These are phyloP conservation scores for Pseudozyma sp. DNA, from an alignment of 1,284 basidiomycete genomes.

Conservation along the genomic window DNA sequence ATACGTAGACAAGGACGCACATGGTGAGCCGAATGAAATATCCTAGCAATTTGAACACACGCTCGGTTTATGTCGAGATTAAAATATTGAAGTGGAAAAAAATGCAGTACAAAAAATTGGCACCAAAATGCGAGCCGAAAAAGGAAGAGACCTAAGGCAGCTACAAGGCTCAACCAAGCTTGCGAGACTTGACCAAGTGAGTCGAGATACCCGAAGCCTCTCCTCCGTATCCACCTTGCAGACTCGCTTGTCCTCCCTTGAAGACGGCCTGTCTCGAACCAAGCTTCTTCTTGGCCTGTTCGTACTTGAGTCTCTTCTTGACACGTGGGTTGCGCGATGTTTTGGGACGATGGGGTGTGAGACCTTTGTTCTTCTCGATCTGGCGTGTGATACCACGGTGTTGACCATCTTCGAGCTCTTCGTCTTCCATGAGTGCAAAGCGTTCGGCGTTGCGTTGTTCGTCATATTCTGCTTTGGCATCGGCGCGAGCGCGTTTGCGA, in stretches of 20 bases:
- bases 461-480: slow-evolving; percentile 65
- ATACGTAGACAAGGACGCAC: neutral
- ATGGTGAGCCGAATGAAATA: too few relatives aligned
- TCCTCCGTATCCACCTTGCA: slow-evolving; percentile 66
- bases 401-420: slow-evolving; percentile 58
- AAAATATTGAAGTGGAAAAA: slow-evolving; percentile 1
- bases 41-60: neutral
- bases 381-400: slow-evolving; percentile 65
- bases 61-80: too few relatives aligned
- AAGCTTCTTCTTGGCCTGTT: slow-evolving; percentile 67
- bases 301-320: slow-evolving; percentile 67
- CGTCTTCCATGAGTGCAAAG: slow-evolving; percentile 56
- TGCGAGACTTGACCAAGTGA: slow-evolving; percentile 65
- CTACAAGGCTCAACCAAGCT: slow-evolving; percentile 49
- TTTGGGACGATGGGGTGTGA: slow-evolving; percentile 64
- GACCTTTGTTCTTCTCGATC: slow-evolving; percentile 68
- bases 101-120: slow-evolving; percentile 11
- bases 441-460: slow-evolving; percentile 54
- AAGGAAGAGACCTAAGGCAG: neutral
- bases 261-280: slow-evolving; percentile 63
- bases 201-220: slow-evolving; percentile 66
- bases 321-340: slow-evolving; percentile 66
- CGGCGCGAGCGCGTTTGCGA: slow-evolving; percentile 49
- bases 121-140: slow-evolving; percentile 9
- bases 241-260: slow-evolving; percentile 65